Base-by-base conservation (phyloP, 1,284 basidiomycete species). In the Takashimella tepidaria region DNA sequence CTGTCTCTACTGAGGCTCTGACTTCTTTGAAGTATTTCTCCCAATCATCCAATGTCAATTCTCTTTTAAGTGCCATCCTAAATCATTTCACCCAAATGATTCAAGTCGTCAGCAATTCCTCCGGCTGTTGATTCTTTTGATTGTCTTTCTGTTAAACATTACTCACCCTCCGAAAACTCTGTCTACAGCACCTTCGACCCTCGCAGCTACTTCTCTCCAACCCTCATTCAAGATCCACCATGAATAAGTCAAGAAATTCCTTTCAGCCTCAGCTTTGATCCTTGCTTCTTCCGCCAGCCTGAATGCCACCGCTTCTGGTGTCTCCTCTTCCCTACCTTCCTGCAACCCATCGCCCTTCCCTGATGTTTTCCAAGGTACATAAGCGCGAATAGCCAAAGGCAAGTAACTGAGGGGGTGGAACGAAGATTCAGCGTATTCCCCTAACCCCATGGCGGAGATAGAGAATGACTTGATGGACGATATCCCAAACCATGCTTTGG, bases 211-310 rank as follows among this genome's bases (percentile, higher is more conserved):
- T 19, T 54, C 59, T 40, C 62, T 65, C 74, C 74, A 76, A 1
- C 74, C 74, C 49, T 72, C 68, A 57, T 76, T 67, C 25, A 76
- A 56, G 5, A 75, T 57, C 73, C 73, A 75, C 74, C 74, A 76
- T 31, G 69, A 72, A 57, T 72, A 74, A 4, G 66, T 68, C 45
- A 76, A 61, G 61, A 73, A 76, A 49, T 71, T 49, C 47, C 67
- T 61, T 54, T 75, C 73, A 21, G 72, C 68, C 24, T 73, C 72
- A 5, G 54, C 58, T 26, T 49, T 49, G 13, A 62, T 52, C 11
- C 53, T 55, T 22, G 56, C 62, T 22, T 47, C 48, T 43, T 57
- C 53, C 16, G 54, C 53, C 42, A 60, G 54, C 21, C 57, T 53
- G 6, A 50, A 22, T 20, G 57, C 58, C 10, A 55, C 10, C 12